Evolutionary conservation across 75 land plant genomes (phyloP), one percentile per base, ranked within the genome.

Genomic region (Selaginella moellendorffii): DNA sequence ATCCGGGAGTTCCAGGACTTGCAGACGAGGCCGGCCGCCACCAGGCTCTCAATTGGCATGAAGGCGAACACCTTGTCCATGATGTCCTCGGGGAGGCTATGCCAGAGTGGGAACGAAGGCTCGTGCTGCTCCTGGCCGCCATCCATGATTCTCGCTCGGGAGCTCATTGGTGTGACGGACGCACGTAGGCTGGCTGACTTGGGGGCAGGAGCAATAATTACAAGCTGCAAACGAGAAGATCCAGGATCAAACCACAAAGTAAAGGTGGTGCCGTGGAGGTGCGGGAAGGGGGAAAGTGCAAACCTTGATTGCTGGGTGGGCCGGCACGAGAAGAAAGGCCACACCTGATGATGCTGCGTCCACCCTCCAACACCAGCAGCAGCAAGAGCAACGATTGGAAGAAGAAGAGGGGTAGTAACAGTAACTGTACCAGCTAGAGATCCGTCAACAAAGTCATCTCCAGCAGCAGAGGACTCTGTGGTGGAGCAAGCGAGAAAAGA

Each of bases 81-180:
- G 58, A 84, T 67, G 31, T 84, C 87, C 14, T 58, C 77, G 24
- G 83, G 87, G n/a, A 84, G 73, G 10, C 61, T 51, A 14, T 72
- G 63, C 87, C 87, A 84, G 72, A 77, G 73, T n/a, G n/a, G n/a
- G n/a, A n/a, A n/a, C 46, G 64, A 46, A 17, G 71, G 26, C 1
- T 56, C 66, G 14, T 36, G 5, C 46, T 36, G 46, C 10, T 36
- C 46, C 10, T 36, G 5, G 46, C 5, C 46, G 14, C 14, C 46
- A 5, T 5, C 14, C 10, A 36, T 36, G 46, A 36, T 36, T 36
- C 46, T 36, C 14, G 46, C 46, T 36, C 46, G 5, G 46, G 46
- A 36, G 14, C 46, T 36, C 10, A 14, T 36, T 14, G 14, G 5
- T 14, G n/a, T n/a, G n/a, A n/a, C n/a, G n/a, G n/a, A n/a, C n/a